phyloP scores from a whole-genome alignment of 768 basidiomycete species.

The Pholiota molesta region DNA sequence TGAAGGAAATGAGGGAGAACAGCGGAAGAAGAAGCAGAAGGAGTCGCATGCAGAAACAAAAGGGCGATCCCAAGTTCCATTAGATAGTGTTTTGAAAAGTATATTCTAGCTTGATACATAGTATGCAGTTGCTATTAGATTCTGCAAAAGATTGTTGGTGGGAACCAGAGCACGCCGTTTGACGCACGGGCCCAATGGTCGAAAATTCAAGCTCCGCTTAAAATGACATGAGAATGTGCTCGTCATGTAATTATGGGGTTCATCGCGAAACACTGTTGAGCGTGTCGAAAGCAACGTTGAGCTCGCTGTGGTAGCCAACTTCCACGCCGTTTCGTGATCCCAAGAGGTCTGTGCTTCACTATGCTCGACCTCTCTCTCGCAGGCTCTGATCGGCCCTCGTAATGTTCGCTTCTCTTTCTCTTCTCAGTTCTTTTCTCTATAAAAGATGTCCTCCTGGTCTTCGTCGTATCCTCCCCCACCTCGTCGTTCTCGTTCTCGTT shows the following conservation, averaged over 20 bases:
- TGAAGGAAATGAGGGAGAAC: slow-evolving; percentile 25
- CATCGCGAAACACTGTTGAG: slow-evolving; percentile 67
- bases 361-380: slow-evolving; percentile 83
- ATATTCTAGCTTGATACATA: slow-evolving; percentile 47
- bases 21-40: slow-evolving; percentile 33
- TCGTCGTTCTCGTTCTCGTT: slow-evolving; percentile 84
- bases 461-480: slow-evolving; percentile 71
- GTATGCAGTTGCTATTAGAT: too few relatives aligned
- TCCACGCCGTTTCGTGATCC: slow-evolving; percentile 55
- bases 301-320: slow-evolving; percentile 46
- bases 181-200: slow-evolving; percentile 36
- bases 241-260: slow-evolving; percentile 32
- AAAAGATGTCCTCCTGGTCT: slow-evolving; percentile 79
- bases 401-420: slow-evolving; percentile 56
- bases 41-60: neutral
- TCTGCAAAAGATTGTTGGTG: too few relatives aligned
- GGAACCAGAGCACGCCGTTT: neutral
- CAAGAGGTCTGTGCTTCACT: slow-evolving; percentile 93
- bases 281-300: slow-evolving; percentile 44
- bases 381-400: slow-evolving; percentile 73
- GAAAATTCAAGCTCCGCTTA: slow-evolving; percentile 43
- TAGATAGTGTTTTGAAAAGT: slow-evolving; percentile 50
- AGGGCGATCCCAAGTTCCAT: slow-evolving; percentile 5
- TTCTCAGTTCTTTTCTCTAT: slow-evolving; percentile 57
- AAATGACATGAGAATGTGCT: slow-evolving; percentile 31